phyloP scores from a whole-genome alignment of 257 asterid genomes.

The Sherardia arvensis region DNA sequence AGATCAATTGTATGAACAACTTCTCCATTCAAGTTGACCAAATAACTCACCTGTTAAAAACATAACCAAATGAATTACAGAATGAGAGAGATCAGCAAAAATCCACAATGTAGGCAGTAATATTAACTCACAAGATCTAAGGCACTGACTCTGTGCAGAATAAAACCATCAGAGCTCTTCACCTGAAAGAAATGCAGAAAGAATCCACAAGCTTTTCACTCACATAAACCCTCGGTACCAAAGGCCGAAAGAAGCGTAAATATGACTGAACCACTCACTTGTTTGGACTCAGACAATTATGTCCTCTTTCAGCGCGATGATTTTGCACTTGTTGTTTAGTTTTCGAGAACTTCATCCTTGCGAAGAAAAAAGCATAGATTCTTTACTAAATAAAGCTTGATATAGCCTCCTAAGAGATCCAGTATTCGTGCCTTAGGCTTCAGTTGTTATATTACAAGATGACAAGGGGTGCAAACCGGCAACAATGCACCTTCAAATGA shows the following conservation, averaged over 20 bases:
- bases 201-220: background rate
- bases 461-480: constrained; percentile 39
- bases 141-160: constrained; percentile 43
- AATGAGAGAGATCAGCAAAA: background rate
- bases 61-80: background rate
- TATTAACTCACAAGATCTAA: constrained; percentile 42
- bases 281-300: constrained; percentile 23
- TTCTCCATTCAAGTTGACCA: constrained; percentile 42
- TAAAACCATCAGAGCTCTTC: constrained; percentile 33
- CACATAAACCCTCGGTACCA: background rate
- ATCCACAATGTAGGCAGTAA: background rate
- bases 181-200: constrained; percentile 20
- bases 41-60: constrained; percentile 33
- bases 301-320: constrained; percentile 23
- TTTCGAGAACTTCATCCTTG: constrained; percentile 10
- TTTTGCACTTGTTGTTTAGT: background rate
- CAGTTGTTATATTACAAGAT: constrained; percentile 19
- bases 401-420: constrained; percentile 3
- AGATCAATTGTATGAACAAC: constrained; percentile 27
- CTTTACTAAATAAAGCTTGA: background rate
- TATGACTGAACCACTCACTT: constrained; percentile 25
- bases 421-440: constrained; percentile 2
- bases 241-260: background rate
- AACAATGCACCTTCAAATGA: constrained; percentile 37
- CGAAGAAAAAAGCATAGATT: constrained; percentile 8